A percentile compares a stretch with the other conserved stretches of the same genome.
Conservation (phyloP, 768 basidiomycete genomes). For the Strobilomyces echinocephalus region DNA sequence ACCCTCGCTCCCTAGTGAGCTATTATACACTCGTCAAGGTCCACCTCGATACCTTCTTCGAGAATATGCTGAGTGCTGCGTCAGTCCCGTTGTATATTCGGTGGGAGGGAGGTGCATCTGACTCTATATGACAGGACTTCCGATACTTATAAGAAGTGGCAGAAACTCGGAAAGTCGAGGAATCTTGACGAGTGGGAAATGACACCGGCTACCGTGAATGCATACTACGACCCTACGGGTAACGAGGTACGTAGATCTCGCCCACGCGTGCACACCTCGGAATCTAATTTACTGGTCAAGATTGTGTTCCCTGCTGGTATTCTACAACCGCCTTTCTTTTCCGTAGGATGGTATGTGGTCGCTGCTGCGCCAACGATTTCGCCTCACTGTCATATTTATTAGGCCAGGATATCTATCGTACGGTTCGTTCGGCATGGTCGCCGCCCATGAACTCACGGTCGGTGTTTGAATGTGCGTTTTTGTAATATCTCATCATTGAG, state of each 20-base stretch:
- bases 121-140: slow-evolving; percentile 39
- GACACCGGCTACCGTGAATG: slow-evolving; percentile 81
- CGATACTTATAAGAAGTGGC: slow-evolving; percentile 68
- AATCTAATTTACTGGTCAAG: slow-evolving; percentile 31
- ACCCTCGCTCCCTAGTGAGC: slow-evolving; percentile 58
- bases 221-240: slow-evolving; percentile 81
- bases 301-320: slow-evolving; percentile 98
- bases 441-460: slow-evolving; percentile 88
- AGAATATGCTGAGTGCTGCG: slow-evolving; percentile 70
- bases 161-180: slow-evolving; percentile 62
- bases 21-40: slow-evolving; percentile 76
- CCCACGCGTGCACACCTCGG: neutral
- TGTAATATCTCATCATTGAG: neutral
- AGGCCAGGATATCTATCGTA: slow-evolving; percentile 90
- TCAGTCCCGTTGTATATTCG: slow-evolving; percentile 19
- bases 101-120: neutral
- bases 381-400: slow-evolving; percentile 8
- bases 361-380: neutral
- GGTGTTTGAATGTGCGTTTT: slow-evolving; percentile 15
- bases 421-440: slow-evolving; percentile 89
- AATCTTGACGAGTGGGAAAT: slow-evolving; percentile 82
- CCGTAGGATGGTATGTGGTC: slow-evolving; percentile 57
- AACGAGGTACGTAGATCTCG: slow-evolving; percentile 58
- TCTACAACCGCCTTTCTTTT: slow-evolving; percentile 89
- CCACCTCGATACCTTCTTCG: slow-evolving; percentile 70